Percentiles rank a stretch among this genome's conserved stretches.
phyloP scores from a whole-genome alignment of 257 asterid species.

The Nicotiana sylvestris region DNA sequence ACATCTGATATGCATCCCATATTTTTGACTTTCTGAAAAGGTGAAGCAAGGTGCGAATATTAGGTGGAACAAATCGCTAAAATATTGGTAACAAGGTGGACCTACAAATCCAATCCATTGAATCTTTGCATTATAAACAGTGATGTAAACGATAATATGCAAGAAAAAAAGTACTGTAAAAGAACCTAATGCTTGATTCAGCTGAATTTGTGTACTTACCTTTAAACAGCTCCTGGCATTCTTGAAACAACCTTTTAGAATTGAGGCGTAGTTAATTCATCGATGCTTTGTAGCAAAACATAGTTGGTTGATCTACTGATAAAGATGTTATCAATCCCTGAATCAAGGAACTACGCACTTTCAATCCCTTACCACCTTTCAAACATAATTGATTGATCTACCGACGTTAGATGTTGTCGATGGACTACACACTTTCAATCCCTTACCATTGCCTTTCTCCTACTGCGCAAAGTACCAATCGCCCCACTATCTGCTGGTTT shows the following conservation, averaged over 20 bases:
- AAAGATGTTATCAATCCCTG: no score
- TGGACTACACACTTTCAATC: not conserved
- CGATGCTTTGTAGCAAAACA: no score
- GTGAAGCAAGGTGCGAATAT: not conserved
- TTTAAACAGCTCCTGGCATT: not conserved
- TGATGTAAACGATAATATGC: no score
- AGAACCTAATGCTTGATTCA: not conserved
- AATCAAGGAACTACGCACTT: no score
- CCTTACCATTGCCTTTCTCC: no score
- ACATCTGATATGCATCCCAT: not conserved
- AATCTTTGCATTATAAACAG: not conserved
- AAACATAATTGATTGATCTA: no score
- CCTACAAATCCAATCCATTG: slow-evolving; percentile 18
- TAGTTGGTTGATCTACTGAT: no score
- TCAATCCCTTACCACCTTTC: no score
- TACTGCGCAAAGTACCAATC: not conserved
- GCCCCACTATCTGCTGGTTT: not conserved
- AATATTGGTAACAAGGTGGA: not conserved
- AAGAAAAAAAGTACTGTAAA: no score
- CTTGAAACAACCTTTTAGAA: not conserved
- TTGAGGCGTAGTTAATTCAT: no score
- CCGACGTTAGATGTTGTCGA: no score
- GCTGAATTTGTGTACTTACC: not conserved
- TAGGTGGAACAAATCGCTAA: not conserved
- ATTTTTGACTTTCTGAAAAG: not conserved